Evolutionary conservation across 2,329 filamentous ascomycete genomes (phyloP), one percentile per base, ranked within the genome.

Genomic region (Escovopsis sp.): DNA sequence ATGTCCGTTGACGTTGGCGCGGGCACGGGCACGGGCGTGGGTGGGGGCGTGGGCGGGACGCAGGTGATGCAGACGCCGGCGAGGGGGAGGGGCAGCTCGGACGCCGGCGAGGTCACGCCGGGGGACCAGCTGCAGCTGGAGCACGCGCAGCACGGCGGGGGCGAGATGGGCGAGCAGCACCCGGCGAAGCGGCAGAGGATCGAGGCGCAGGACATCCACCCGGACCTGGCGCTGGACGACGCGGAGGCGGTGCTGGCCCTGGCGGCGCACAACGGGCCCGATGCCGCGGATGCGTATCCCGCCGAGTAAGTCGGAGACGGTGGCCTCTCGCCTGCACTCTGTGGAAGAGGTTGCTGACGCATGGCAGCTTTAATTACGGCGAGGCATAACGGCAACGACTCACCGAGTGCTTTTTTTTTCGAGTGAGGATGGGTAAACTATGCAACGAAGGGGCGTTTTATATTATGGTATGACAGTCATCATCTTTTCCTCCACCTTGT

Each of bases 161-260:
- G 49, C n/a, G 56, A 51, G 8, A 39, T 41, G 7, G 57, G 64
- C 4, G 57, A 62, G 40, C 20, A 20, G 20, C 65, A 60, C 13
- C 50, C 51, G 5, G 52, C 58, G 4, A 72, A 70, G 47, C 60
- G 67, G 9, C 61, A 53, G 33, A 58, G 62, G 29, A 46, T 69
- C 5, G 58, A 62, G 11, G 31, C 43, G 5, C 54, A 56, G 4
- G 53, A 51, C 4, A 27, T 46, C 5, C 39, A 41, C 9, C 39
- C 40, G 27, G 51, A 51, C 2, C 45, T 52, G 4, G 51, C 55
- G 13, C 39, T 53, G n/a, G 47, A 53, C 10, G 66, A 70, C 25
- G 68, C 72, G 43, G 67, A 70, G 43, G 66, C 66, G 5, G 64
- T 72, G 11, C 47, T 72, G 45, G 67, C 65, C 7, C 51, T 72